Base-by-base conservation (phyloP, 2,329 filamentous ascomycete species). In the Ceratocystis ficicola region DNA sequence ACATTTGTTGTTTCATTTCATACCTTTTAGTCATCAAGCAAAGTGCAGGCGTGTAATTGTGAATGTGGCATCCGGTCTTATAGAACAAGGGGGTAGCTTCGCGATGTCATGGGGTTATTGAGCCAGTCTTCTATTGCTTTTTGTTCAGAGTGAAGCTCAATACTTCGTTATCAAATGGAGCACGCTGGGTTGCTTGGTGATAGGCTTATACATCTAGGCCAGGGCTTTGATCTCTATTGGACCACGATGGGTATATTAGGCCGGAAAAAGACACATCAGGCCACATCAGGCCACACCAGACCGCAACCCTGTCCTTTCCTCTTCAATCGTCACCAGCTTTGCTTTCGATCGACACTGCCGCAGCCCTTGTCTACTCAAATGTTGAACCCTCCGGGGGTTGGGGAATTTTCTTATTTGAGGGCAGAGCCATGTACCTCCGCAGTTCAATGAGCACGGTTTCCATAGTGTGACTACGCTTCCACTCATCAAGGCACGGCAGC, bases 391-490 rank as follows among this genome's bases (percentile, higher is more conserved):
- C 94, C 3, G 89, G 84, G 50, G 94, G 94, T 76, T 99, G 94
- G 12, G 90, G 88, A 36, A 96, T 85, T 78, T 97, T 97, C 83
- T 96, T 96, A 79, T 97, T 88, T 70, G 86, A 82, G 30, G 89
- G 86, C 68, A 92, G 84, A 36, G 93, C 93, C 94, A 99, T 97
- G 75, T 89, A 95, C 88, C 88, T 86, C 79, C 90, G 83, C 68
- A 96, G 80, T 75, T 95, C 91, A 69, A 94, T 90, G 70, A 96
- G 78, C 65, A 95, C 86, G 0, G 90, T 95, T 79, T 97, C 93
- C 89, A 96, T 95, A 44, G 91, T 95, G 74, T 91, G 94, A 60
- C 95, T 88, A 68, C 90, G 83, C 79, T 89, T 94, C 94, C 94
- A 99, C 75, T 89, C 86, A 65, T 86, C 84, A 57, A 99, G 82